Evolutionary conservation across 805 yeast genomes (phyloP).

Genomic region (Candida andamanensis): DNA sequence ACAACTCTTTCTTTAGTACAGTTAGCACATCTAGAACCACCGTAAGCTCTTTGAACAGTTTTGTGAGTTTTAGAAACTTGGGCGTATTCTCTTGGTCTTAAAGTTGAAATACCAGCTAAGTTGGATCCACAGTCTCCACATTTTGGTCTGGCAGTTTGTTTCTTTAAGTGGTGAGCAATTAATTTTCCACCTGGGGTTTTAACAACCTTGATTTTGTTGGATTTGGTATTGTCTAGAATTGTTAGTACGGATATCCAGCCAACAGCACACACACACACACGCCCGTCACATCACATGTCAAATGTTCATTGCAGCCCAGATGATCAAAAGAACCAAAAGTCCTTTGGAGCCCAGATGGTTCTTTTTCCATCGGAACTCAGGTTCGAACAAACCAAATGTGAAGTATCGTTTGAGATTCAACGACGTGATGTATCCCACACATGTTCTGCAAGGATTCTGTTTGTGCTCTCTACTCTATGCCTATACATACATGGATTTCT

Average conservation of each 20-base stretch:
- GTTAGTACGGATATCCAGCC: slow-evolving; percentile 26
- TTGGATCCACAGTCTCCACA: slow-evolving; percentile 85
- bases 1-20: slow-evolving; percentile 99
- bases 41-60: slow-evolving; percentile 99
- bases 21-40: slow-evolving; percentile 98
- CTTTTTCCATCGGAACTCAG: no score
- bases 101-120: slow-evolving; percentile 83
- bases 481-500: slow-evolving; percentile 77
- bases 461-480: no score
- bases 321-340: no score
- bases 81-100: slow-evolving; percentile 99
- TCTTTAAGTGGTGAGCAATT: slow-evolving; percentile 96
- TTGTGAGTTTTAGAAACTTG: slow-evolving; percentile 91
- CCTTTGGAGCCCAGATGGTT: no score
- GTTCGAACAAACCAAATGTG: neutral
- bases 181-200: slow-evolving; percentile 99
- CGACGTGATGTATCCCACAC: no score
- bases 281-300: neutral
- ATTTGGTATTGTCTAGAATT: slow-evolving; percentile 90
- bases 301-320: no score
- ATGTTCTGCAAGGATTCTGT: no score
- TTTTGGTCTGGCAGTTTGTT: slow-evolving; percentile 80
- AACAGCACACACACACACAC: no score
- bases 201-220: slow-evolving; percentile 99
- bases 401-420: no score